Evolutionary conservation across 331 rosid species (phyloP), one percentile per base, ranked within the genome.

Genomic region (Rosa hybrid): DNA sequence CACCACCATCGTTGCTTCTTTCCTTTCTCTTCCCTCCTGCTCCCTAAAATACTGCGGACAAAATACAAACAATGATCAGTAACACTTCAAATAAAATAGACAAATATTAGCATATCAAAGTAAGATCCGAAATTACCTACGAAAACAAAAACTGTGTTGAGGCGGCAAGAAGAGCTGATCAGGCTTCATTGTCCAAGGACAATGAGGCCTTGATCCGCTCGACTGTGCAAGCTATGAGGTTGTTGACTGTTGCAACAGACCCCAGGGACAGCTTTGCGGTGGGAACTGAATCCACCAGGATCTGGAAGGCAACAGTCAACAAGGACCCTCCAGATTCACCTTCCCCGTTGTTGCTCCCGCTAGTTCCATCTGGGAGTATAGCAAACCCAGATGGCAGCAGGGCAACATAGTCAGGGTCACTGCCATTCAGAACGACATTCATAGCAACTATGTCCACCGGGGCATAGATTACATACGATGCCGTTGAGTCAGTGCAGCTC

Each of bases 351-450:
- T 79, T 88, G n/a, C 77, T 84, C 10, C 80, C 85, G 5, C 81
- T 59, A 30, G 80, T 85, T 42, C 97, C 98, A 46, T 93, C 97
- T 0, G 98, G 94, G 20, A 96, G 97, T 42, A 96, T 93, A 12
- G 99, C 99, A 51, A 96, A 93, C 9, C 99, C 99, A 0, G 99
- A 96, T 20, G 99, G 99, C 63, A 96, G 95, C 21, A 93, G 95
- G 3, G 98, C 99, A 1, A 96, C 99, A 27, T 91, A 96, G 51
- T 93, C 98, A 0, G 99, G 98, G 69, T 96, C 97, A 16, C 99
- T 98, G 3, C 99, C 99, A 4, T 89, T 96, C 2, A 96, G 88
- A 20, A 96, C 99, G 0, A 92, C 90, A 69, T 96, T 93, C 97
- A 96, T 96, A 0, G 98, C 97, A 1, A 86, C 98, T 1, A 92